phyloP scores from a whole-genome alignment of 768 basidiomycete genomes.

The Glaciozyma martinii region DNA sequence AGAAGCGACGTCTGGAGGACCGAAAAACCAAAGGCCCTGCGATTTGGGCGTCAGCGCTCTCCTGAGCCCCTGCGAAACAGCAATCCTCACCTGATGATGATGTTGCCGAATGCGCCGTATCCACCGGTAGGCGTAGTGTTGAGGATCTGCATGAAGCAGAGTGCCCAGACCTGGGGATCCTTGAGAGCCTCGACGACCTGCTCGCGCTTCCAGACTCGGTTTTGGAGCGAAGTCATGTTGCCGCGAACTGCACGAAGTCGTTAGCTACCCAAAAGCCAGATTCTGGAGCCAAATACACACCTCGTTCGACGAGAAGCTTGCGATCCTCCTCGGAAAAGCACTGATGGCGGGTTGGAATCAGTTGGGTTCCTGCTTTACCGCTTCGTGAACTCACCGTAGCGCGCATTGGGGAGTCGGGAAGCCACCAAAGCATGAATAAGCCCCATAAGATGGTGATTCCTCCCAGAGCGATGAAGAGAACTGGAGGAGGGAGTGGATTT shows the following conservation, averaged over 20 bases:
- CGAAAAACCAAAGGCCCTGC: conserved; percentile 46
- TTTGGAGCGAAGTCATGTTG: conserved; percentile 51
- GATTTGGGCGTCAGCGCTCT: too few species aligned
- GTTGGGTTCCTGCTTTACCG: background rate
- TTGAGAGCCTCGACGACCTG: conserved; percentile 44
- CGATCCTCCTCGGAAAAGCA: conserved; percentile 49
- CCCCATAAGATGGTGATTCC: conserved; percentile 48
- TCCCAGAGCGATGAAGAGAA: conserved; percentile 41
- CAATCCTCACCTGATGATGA: too few species aligned
- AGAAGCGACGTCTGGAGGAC: conserved; percentile 49
- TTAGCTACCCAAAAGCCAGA: too few species aligned
- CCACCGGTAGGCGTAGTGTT: conserved; percentile 45
- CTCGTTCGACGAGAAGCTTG: conserved; percentile 48
- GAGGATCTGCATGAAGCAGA: conserved; percentile 36
- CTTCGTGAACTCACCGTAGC: conserved; percentile 33
- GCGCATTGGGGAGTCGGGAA: conserved; percentile 48
- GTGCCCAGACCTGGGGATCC: conserved; percentile 47
- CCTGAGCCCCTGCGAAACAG: too few species aligned
- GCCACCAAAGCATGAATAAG: conserved; percentile 47
- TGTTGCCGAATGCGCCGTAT: conserved; percentile 44
- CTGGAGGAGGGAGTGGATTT: background rate
- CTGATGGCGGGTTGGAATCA: background rate
- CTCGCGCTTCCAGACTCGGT: conserved; percentile 46
- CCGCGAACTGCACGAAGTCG: too few species aligned
- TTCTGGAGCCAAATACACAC: too few species aligned